These are phyloP conservation scores for Puccinia hordei DNA, from an alignment of 1,284 basidiomycete genomes.

Conservation along the genomic window DNA sequence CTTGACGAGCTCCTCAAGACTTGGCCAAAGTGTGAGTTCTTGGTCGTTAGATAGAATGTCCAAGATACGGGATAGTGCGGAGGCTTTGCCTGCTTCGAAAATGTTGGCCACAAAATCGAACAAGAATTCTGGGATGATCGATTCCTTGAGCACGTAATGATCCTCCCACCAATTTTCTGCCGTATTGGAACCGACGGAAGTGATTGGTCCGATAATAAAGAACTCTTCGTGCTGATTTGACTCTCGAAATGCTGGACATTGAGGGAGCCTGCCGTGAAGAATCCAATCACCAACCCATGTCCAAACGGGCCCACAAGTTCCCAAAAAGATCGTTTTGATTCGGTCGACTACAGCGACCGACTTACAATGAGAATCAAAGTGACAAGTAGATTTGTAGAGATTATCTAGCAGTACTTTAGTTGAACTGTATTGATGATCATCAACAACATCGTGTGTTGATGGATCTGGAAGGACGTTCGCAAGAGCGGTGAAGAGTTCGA, in stretches of 20 bases:
- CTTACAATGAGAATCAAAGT: constrained; percentile 30
- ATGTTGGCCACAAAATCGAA: constrained; percentile 16
- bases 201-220: constrained; percentile 14
- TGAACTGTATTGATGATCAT: constrained; percentile 10
- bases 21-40: background rate
- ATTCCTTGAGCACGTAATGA: constrained; percentile 11
- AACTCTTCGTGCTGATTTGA: constrained; percentile 3
- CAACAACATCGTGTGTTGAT: background rate
- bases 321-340: constrained; percentile 30
- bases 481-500: constrained; percentile 17
- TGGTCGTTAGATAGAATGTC: background rate
- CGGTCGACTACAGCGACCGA: constrained; percentile 11
- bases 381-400: constrained; percentile 23
- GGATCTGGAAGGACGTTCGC: constrained; percentile 12
- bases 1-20: constrained; percentile 1
- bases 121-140: constrained; percentile 23
- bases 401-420: constrained; percentile 33
- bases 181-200: background rate
- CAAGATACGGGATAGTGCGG: constrained; percentile 12
- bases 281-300: constrained; percentile 41
- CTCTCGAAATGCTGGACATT: background rate
- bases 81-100: constrained; percentile 45
- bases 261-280: constrained; percentile 34
- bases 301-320: constrained; percentile 37
- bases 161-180: constrained; percentile 35